Conservation (phyloP, 2,329 filamentous ascomycete genomes). For the Pseudogymnoascus sp. region DNA sequence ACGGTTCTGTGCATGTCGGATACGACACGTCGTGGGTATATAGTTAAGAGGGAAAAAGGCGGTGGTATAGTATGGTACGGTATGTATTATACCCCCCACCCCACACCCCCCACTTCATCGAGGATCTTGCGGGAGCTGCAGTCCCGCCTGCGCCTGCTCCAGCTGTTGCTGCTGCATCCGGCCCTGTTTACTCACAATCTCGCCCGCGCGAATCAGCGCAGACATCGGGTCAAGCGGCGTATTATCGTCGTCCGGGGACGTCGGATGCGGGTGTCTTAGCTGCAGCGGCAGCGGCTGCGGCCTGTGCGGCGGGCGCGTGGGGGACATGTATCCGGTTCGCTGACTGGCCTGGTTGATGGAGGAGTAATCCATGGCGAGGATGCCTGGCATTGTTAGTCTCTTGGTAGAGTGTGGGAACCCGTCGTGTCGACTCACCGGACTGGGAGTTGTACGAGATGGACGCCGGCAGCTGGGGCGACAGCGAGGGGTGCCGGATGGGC, state of each 20-base stretch:
- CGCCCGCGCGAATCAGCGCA: constrained; percentile 49
- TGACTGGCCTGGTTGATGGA: constrained; percentile 17
- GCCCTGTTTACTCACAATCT: constrained; percentile 38
- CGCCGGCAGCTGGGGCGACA: constrained; percentile 21
- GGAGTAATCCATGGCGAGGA: constrained; percentile 14
- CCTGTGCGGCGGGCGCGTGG: constrained; percentile 10
- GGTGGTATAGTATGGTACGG: background rate
- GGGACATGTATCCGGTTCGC: constrained; percentile 22
- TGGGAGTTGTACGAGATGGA: background rate
- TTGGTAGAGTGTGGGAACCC: background rate
- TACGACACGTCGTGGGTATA: background rate
- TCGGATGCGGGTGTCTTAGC: constrained; percentile 18
- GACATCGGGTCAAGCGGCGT: constrained; percentile 47
- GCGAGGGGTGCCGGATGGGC: constrained; percentile 22
- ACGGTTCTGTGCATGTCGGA: background rate
- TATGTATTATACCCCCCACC: background rate
- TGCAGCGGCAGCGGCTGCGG: constrained; percentile 12
- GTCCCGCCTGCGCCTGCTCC: background rate
- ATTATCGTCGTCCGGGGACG: constrained; percentile 25
- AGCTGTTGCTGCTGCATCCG: background rate
- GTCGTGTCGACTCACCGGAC: background rate
- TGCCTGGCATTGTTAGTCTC: background rate
- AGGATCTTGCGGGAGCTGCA: no score
- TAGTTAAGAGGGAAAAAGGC: background rate
- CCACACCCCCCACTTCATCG: background rate